A percentile compares a stretch with the other conserved stretches of the same genome.
Evolutionary conservation across 768 basidiomycete species (phyloP).

Genomic region (Cystoderma amianthinum): DNA sequence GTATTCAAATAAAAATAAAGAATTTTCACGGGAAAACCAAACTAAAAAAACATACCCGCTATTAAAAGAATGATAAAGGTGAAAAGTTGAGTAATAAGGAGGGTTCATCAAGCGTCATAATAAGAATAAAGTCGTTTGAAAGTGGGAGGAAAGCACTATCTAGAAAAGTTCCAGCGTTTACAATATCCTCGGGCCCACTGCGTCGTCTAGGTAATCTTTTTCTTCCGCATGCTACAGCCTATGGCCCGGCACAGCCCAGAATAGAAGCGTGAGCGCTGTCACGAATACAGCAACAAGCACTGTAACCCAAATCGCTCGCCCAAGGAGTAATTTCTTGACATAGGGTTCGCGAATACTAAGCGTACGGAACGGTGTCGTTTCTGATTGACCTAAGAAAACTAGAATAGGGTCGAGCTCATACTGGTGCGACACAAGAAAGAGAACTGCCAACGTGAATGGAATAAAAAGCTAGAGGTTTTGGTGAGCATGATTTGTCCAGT

Average conservation of each 20-base stretch:
- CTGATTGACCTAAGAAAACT: slow-evolving; percentile 88
- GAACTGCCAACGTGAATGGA: slow-evolving; percentile 83
- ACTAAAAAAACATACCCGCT: slow-evolving; percentile 8
- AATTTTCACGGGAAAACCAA: slow-evolving; percentile 6
- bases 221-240: slow-evolving; percentile 44
- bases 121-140: slow-evolving; percentile 3
- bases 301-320: slow-evolving; percentile 89
- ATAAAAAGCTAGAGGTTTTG: slow-evolving; percentile 69
- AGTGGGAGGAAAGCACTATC: slow-evolving; percentile 7
- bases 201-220: background rate
- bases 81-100: slow-evolving; percentile 6
- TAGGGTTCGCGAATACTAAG: slow-evolving; percentile 91
- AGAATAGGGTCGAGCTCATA: slow-evolving; percentile 97
- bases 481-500: slow-evolving; percentile 1
- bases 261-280: slow-evolving; percentile 80
- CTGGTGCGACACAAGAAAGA: slow-evolving; percentile 91
- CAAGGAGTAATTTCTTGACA: slow-evolving; percentile 83
- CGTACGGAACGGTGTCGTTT: slow-evolving; percentile 95
- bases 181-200: background rate
- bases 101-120: slow-evolving; percentile 10
- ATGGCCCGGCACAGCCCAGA: slow-evolving; percentile 95
- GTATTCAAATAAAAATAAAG: slow-evolving; percentile 8
- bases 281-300: slow-evolving; percentile 72
- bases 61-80: slow-evolving; percentile 8
- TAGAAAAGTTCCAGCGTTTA: slow-evolving; percentile 6